Percentiles rank a stretch among this genome's conserved stretches.
Conservation (phyloP, 2,329 filamentous ascomycete species). For the Fusarium newnesense region DNA sequence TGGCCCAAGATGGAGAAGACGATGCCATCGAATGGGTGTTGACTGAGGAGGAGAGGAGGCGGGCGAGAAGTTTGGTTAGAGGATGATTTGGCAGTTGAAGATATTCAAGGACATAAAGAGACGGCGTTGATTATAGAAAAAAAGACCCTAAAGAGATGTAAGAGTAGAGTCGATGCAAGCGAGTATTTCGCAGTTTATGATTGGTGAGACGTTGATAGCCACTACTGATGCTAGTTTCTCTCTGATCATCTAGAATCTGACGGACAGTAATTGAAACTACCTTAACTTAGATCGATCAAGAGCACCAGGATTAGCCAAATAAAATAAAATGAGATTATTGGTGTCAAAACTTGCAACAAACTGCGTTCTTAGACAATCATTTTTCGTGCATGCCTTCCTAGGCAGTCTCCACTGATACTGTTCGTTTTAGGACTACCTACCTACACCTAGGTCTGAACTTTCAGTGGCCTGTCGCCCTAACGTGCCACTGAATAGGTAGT, state of each 20-base stretch:
- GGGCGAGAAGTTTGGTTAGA: constrained; percentile 75
- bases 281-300: neutral
- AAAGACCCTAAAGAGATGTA: constrained; percentile 16
- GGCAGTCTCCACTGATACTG: neutral
- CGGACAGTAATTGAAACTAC: neutral
- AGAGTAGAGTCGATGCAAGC: constrained; percentile 15
- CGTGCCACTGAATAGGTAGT: constrained; percentile 27
- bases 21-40: constrained; percentile 78
- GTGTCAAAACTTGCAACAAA: neutral
- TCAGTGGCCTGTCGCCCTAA: neutral
- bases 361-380: neutral
- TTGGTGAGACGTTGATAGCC: neutral
- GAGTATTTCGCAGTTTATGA: constrained; percentile 2
- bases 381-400: neutral
- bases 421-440: neutral
- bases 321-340: neutral
- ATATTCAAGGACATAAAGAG: constrained; percentile 12
- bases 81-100: constrained; percentile 28
- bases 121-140: constrained; percentile 24
- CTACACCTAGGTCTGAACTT: neutral
- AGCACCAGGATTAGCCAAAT: neutral
- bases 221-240: neutral
- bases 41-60: constrained; percentile 76
- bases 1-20: constrained; percentile 58
- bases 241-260: neutral